These are phyloP conservation scores for Eutrema salsugineum DNA, from an alignment of 441 rosid genomes.

Conservation along the genomic window DNA sequence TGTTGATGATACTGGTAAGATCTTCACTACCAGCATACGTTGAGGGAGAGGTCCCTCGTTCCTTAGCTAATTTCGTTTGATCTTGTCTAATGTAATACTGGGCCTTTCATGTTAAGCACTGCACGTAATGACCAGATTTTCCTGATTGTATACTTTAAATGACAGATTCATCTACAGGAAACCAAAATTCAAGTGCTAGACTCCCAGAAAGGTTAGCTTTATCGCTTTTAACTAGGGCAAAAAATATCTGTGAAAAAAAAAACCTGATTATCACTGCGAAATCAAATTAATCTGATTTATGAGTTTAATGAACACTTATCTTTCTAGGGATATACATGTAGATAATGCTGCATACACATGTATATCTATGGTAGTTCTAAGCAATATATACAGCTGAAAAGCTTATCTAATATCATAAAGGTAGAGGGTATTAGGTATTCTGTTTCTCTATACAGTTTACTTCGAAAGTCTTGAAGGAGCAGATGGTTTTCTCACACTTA, in stretches of 20 bases:
- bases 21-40: background rate
- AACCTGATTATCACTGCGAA: background rate
- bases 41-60: background rate
- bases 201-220: constrained; percentile 86
- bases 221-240: background rate
- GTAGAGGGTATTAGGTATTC: background rate
- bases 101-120: background rate
- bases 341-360: background rate
- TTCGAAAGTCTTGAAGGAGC: background rate
- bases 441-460: background rate
- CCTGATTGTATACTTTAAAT: constrained; percentile 4
- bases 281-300: background rate
- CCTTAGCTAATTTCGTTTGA: background rate
- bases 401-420: background rate
- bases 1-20: constrained; percentile 82
- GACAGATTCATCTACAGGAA: constrained; percentile 69
- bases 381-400: background rate
- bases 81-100: background rate
- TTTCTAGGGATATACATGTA: background rate
- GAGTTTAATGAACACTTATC: background rate
- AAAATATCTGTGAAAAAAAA: background rate
- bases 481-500: background rate
- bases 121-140: background rate
- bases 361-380: background rate
- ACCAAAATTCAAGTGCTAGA: constrained; percentile 67